Conservation (phyloP, 2,329 filamentous ascomycete species). For the Ophiostoma montium region DNA sequence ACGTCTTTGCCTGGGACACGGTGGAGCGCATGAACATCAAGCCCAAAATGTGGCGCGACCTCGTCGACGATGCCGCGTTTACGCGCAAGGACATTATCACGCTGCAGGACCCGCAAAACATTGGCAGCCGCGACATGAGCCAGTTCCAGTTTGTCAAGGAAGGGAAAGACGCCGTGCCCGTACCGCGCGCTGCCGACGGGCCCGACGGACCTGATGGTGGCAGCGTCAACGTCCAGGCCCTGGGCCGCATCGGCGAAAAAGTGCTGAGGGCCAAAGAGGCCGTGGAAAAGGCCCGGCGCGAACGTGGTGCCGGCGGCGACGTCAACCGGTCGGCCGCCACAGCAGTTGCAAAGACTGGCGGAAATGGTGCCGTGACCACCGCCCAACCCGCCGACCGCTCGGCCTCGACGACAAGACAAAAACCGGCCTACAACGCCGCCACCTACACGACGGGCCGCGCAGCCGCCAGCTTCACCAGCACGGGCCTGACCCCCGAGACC, state of each 20-base stretch:
- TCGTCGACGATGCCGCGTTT: conserved; percentile 79
- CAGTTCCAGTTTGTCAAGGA: conserved; percentile 83
- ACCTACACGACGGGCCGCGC: conserved; percentile 81
- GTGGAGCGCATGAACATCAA: conserved; percentile 93
- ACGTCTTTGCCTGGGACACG: conserved; percentile 94
- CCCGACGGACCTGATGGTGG: conserved; percentile 40
- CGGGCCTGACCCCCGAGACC: conserved; percentile 83
- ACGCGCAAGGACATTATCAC: conserved; percentile 86
- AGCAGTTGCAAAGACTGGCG: conserved; percentile 12
- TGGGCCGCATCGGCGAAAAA: conserved; percentile 68
- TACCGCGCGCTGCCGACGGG: neutral
- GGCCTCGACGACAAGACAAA: neutral
- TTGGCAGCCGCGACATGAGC: conserved; percentile 67
- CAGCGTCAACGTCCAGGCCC: conserved; percentile 63
- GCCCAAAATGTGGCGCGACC: conserved; percentile 85
- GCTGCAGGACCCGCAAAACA: conserved; percentile 86
- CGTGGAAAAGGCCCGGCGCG: conserved; percentile 75
- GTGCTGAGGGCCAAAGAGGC: conserved; percentile 84
- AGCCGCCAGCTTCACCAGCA: conserved; percentile 90
- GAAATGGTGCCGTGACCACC: conserved; percentile 25
- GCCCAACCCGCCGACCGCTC: conserved; percentile 19
- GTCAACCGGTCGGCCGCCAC: conserved; percentile 32
- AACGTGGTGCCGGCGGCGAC: conserved; percentile 49
- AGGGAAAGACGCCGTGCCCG: conserved; percentile 43
- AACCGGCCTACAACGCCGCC: conserved; percentile 68